Base-by-base conservation (phyloP, 768 basidiomycete genomes). In the Lepiota venenata region DNA sequence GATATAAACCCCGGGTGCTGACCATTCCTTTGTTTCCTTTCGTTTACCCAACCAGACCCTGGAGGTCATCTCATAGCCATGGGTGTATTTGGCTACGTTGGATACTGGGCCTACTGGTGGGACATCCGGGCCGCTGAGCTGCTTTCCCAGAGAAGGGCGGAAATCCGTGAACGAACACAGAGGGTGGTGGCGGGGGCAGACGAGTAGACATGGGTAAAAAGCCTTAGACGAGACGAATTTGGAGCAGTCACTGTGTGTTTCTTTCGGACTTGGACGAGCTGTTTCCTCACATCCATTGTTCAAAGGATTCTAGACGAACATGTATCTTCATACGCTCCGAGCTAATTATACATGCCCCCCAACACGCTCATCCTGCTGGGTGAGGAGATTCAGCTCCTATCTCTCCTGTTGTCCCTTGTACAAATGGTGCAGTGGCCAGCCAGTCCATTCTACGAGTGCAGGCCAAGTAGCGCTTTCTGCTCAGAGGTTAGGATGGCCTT, bases 101-200 rank as follows among this genome's bases (percentile, higher is more conserved):
- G 91, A 37, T 93, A 93, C 73, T 87, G 79, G 79, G 85, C 80
- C 16, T 82, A 87, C 63, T 67, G 69, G 36, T 87, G 85, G 79
- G 88, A 91, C 61, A 59, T 73, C 47, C 75, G 81, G n/a, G 79
- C 86, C 1, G 75, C 68, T 7, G 83, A 78, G 48, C 70, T 91
- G 16, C 70, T 92, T 18, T 78, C 78, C 27, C 74, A 80, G 68
- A 89, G 86, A 69, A 81, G 83, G 46, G 75, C 69, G 18, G 76
- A 86, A 63, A 79, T 91, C 40, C 64, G 71, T 22, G 77, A 77
- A 58, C 77, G 78, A 50, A 74, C 85, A 65, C 70, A 71, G 60
- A 63, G 69, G 56, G 63, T 64, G 53, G 60, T 71, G 25, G 72
- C 61, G 53, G 60, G 71, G 25, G 72, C 61, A 16, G 65, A 63